Percentiles rank a stretch among this genome's conserved stretches.
phyloP scores from a whole-genome alignment of 371 early-diverging fungal genomes.

The Mucor sp. region DNA sequence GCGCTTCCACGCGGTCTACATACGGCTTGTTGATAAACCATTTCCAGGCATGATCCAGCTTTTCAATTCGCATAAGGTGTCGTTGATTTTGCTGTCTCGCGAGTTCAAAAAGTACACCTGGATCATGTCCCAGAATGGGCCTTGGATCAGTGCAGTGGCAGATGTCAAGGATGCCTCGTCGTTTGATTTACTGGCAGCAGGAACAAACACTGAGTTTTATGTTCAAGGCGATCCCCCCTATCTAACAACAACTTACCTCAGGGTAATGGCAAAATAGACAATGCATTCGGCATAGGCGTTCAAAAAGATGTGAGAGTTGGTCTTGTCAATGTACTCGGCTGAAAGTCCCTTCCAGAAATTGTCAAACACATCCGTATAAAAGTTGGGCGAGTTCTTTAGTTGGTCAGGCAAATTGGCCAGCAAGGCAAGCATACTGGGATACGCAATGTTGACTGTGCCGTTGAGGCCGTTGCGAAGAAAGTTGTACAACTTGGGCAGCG shows the following conservation, averaged over 20 bases:
- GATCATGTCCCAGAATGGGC: conserved; percentile 20
- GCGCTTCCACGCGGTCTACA: too few relatives aligned
- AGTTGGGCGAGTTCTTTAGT: conserved; percentile 44
- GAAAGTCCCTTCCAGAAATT: conserved; percentile 71
- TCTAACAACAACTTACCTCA: conserved; percentile 33
- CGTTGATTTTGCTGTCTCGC: conserved; percentile 17
- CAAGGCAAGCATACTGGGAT: conserved; percentile 74
- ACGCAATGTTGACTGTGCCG: conserved; percentile 64
- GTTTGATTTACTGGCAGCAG: conserved; percentile 15
- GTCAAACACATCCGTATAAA: conserved; percentile 64
- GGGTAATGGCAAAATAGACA: conserved; percentile 52
- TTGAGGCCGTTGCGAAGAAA: conserved; percentile 68
- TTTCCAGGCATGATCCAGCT: too few relatives aligned
- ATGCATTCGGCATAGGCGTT: conserved; percentile 66
- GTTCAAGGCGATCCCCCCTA: too few relatives aligned
- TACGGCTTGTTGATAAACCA: too few relatives aligned
- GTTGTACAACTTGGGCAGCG: conserved; percentile 61
- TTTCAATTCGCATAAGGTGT: conserved; percentile 37
- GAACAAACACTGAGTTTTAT: background rate
- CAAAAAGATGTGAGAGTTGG: conserved; percentile 55
- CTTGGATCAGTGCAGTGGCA: conserved; percentile 16
- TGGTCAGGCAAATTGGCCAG: conserved; percentile 60
- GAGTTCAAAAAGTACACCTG: conserved; percentile 21
- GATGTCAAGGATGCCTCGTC: conserved; percentile 3
- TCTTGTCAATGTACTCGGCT: conserved; percentile 51